Percentiles rank a stretch among this genome's conserved stretches.
Conservation (phyloP, 768 basidiomycete species). For the Suillus clintonianus region DNA sequence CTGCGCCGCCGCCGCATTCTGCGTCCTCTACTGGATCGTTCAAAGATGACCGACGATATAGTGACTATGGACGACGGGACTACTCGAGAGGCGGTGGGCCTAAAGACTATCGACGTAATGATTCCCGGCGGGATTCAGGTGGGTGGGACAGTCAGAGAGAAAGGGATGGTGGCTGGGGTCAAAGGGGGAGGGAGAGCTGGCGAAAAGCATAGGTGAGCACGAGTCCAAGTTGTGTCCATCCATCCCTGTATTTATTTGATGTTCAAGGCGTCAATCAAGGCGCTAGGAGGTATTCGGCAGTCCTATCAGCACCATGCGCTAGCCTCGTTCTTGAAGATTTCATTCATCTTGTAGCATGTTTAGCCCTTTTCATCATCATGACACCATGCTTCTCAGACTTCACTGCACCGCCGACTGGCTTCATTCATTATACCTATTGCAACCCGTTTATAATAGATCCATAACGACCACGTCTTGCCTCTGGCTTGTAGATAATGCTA, state of each 20-base stretch:
- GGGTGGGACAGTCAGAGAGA: conserved; percentile 13
- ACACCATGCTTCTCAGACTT: neutral
- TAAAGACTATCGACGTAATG: conserved; percentile 15
- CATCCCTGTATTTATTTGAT: neutral
- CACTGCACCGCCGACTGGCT: neutral
- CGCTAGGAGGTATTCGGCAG: neutral
- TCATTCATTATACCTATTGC: conserved; percentile 1
- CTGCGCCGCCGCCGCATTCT: conserved; percentile 18
- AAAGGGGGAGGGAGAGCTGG: conserved; percentile 3
- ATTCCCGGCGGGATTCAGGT: conserved; percentile 17
- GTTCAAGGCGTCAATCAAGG: neutral
- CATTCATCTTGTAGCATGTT: neutral
- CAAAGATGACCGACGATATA: conserved; percentile 19
- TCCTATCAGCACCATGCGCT: neutral
- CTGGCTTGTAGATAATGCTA: neutral
- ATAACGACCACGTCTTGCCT: neutral
- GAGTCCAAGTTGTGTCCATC: neutral
- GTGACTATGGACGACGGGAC: conserved; percentile 6
- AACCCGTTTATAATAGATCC: neutral
- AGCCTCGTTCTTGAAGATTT: neutral
- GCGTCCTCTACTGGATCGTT: conserved; percentile 13
- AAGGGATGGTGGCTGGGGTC: conserved; percentile 8
- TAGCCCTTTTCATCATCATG: neutral
- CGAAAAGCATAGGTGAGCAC: neutral
- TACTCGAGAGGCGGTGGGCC: conserved; percentile 6